Conservation (phyloP, 768 basidiomycete genomes). For the Boletus sp. region DNA sequence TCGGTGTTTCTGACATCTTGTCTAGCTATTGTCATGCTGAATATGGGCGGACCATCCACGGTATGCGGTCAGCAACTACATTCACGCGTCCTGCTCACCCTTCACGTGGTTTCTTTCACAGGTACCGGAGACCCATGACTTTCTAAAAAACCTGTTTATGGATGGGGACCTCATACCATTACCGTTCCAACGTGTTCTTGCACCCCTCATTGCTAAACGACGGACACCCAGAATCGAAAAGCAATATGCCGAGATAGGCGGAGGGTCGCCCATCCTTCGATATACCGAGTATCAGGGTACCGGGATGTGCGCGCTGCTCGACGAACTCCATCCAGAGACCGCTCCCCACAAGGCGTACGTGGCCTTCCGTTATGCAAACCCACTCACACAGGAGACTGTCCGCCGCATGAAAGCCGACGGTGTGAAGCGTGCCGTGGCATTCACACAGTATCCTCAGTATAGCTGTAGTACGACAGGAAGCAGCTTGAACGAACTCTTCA, state of each 20-base stretch:
- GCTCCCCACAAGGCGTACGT: conserved; percentile 97
- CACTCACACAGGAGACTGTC: conserved; percentile 80
- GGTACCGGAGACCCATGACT: conserved; percentile 91
- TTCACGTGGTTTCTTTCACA: conserved; percentile 30
- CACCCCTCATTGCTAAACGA: conserved; percentile 83
- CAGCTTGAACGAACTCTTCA: conserved; percentile 89
- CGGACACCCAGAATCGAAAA: conserved; percentile 91
- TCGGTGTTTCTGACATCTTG: conserved; percentile 17
- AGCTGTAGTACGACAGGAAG: conserved; percentile 98
- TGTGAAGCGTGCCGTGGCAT: conserved; percentile 88
- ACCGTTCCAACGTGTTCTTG: conserved; percentile 85
- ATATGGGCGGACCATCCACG: conserved; percentile 97
- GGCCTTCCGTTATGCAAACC: conserved; percentile 91
- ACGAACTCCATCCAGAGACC: conserved; percentile 89
- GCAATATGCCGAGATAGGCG: conserved; percentile 93
- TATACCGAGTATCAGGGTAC: conserved; percentile 89
- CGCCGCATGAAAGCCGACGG: conserved; percentile 86
- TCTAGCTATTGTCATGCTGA: conserved; percentile 90
- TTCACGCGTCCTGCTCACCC: conserved; percentile 1
- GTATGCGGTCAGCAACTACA: conserved; percentile 41
- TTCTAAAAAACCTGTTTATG: conserved; percentile 87
- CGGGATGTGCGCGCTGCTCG: conserved; percentile 84
- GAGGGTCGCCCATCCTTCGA: conserved; percentile 90
- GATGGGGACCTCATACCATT: conserved; percentile 94
- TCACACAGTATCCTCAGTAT: conserved; percentile 99